These are phyloP conservation scores for Vachellia pachyceras DNA, from an alignment of 306 rosid species.

Conservation along the genomic window DNA sequence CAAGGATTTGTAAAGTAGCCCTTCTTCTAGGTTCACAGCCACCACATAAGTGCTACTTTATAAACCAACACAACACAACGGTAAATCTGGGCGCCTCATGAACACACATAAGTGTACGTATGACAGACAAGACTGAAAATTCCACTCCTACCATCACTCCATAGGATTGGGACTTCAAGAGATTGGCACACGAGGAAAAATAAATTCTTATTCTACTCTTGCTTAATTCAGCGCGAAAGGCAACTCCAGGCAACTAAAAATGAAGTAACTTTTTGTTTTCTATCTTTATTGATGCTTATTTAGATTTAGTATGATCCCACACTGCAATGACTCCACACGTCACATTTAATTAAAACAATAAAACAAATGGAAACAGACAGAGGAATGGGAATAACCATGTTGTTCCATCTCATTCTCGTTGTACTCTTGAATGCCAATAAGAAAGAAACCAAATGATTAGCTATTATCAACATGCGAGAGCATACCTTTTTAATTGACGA, in stretches of 20 bases:
- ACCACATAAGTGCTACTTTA: background rate
- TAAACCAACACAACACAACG: conserved; percentile 7
- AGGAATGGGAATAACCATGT: background rate
- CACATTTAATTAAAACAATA: background rate
- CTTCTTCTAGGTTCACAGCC: conserved; percentile 1
- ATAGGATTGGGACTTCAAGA: background rate
- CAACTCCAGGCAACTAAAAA: background rate
- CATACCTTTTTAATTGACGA: conserved; percentile 54
- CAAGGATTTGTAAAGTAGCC: background rate
- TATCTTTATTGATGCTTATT: background rate
- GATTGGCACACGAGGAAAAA: background rate
- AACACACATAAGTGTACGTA: background rate
- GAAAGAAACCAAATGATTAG: conserved; percentile 20
- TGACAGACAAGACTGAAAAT: background rate
- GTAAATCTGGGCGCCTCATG: background rate
- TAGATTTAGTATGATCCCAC: background rate
- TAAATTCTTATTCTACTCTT: background rate
- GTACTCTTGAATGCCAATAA: background rate
- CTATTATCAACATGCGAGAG: conserved; percentile 6
- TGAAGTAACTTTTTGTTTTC: background rate
- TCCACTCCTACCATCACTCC: background rate
- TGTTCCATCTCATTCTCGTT: background rate
- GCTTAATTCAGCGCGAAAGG: background rate
- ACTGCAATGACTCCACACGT: background rate
- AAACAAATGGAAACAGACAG: background rate